phyloP scores from a whole-genome alignment of 2,329 filamentous ascomycete genomes.

The Verticillium klebahnii region DNA sequence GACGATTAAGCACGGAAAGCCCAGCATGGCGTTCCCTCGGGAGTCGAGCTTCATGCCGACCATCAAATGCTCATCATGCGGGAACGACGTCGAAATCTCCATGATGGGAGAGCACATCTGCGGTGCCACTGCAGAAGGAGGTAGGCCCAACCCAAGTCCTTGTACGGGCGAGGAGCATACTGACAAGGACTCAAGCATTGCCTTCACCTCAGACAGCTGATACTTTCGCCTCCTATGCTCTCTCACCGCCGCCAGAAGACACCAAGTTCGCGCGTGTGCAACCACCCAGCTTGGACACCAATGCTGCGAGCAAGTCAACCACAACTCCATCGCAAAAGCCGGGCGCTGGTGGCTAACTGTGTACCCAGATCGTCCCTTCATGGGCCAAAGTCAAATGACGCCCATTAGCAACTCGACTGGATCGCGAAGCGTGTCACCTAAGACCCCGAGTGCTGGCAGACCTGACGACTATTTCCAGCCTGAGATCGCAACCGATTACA shows the following conservation, averaged over 20 bases:
- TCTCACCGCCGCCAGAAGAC: conserved; percentile 19
- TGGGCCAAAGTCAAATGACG: conserved; percentile 55
- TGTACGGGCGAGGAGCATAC: background rate
- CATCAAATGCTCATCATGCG: conserved; percentile 84
- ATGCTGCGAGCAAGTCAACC: conserved; percentile 43
- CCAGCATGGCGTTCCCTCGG: conserved; percentile 46
- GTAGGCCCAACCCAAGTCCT: conserved; percentile 23
- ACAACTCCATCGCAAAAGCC: background rate
- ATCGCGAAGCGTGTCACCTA: conserved; percentile 60
- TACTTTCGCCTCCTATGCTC: conserved; percentile 20
- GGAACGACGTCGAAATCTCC: conserved; percentile 73
- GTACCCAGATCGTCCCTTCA: conserved; percentile 46
- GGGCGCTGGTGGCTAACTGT: conserved; percentile 23
- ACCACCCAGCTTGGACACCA: conserved; percentile 46
- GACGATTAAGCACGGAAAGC: conserved; percentile 4
- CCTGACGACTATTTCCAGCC: conserved; percentile 41
- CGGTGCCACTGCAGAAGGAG: conserved; percentile 40
- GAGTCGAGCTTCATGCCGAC: conserved; percentile 71
- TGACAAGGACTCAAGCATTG: conserved; percentile 23
- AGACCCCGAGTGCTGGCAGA: conserved; percentile 44
- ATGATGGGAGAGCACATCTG: conserved; percentile 85
- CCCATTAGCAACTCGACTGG: conserved; percentile 57
- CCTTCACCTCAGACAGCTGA: conserved; percentile 30
- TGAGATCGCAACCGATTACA: conserved; percentile 37
- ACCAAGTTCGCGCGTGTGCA: conserved; percentile 32